A percentile compares a stretch with the other conserved stretches of the same genome.
These are phyloP conservation scores for Populus davidiana DNA, from an alignment of 345 rosid species.

Conservation along the genomic window DNA sequence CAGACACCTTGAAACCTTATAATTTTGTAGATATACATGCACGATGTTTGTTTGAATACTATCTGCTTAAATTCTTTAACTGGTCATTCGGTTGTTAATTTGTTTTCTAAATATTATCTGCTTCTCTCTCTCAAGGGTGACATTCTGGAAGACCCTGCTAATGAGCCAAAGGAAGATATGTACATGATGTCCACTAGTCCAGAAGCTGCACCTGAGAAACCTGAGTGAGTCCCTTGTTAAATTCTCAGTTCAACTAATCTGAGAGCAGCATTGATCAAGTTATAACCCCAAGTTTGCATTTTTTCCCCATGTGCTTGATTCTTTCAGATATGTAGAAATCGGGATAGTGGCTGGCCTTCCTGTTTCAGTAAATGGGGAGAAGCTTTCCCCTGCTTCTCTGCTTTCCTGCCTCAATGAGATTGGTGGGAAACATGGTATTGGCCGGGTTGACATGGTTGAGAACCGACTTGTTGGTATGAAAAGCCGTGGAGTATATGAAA, in stretches of 20 bases:
- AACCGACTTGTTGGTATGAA: slow-evolving; percentile 95
- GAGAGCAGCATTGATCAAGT: background rate
- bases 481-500: slow-evolving; percentile 94
- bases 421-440: slow-evolving; percentile 83
- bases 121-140: slow-evolving; percentile 58
- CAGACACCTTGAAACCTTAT: background rate
- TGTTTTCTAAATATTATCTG: background rate
- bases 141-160: slow-evolving; percentile 89
- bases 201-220: slow-evolving; percentile 75
- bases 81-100: background rate
- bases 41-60: background rate
- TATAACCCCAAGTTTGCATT: background rate
- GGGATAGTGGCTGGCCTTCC: slow-evolving; percentile 75
- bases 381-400: slow-evolving; percentile 72
- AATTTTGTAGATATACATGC: background rate
- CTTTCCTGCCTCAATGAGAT: slow-evolving; percentile 65
- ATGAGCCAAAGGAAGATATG: slow-evolving; percentile 90
- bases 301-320: background rate
- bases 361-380: slow-evolving; percentile 62
- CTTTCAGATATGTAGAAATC: slow-evolving; percentile 59
- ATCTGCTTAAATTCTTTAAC: background rate
- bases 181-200: slow-evolving; percentile 92
- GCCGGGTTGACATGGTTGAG: slow-evolving; percentile 90
- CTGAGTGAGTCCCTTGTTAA: slow-evolving; percentile 49
- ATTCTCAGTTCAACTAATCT: background rate